Base-by-base conservation (phyloP, 345 rosid species). In the Clarkia xantiana region DNA sequence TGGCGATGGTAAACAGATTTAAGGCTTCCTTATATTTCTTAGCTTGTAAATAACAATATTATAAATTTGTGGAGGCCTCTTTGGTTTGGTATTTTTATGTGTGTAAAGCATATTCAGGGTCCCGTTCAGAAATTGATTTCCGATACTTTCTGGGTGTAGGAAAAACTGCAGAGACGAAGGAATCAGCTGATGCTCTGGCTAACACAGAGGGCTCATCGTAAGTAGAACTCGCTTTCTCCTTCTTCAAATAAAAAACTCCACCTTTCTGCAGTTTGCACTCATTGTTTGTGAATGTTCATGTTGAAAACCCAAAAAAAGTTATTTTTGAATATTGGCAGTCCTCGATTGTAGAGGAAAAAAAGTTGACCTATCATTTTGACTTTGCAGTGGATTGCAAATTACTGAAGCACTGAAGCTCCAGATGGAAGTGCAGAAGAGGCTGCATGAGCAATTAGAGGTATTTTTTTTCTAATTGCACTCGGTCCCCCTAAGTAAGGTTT, bases 151-250 rank as follows among this genome's bases (percentile, higher is more conserved):
- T 62, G 58, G 57, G 64, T 72, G 62, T 66, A 89, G 97, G 94
- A 68, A 85, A 80, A 62, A 78, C 72, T 71, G 63, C 64, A 19
- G 95, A 89, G 69, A 82, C 78, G 81, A 89, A 82, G 69, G 97
- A 85, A 66, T 64, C 83, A 34, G 89, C 89, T 29, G 94, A 82
- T 58, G 63, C 68, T 70, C 80, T 76, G 45, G 76, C 94, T 64
- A 80, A 73, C 68, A 54, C 76, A 76, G 97, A 89, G 62, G 94
- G 94, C 60, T 74, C 97, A 57, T 78, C 97, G 97, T 89, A 82
- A 67, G 97, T 78, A 53, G 36, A 29, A 29, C 52, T 41, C 43
- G 38, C 44, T 45, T 13, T 59, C 19, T 18, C 54, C 46, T 40
- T 47, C 57, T 40, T 49, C 38, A n/a, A n/a, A 1, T 5, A 29